Conservation (phyloP, 2,329 filamentous ascomycete species). For the Lizonia empirigonia region DNA sequence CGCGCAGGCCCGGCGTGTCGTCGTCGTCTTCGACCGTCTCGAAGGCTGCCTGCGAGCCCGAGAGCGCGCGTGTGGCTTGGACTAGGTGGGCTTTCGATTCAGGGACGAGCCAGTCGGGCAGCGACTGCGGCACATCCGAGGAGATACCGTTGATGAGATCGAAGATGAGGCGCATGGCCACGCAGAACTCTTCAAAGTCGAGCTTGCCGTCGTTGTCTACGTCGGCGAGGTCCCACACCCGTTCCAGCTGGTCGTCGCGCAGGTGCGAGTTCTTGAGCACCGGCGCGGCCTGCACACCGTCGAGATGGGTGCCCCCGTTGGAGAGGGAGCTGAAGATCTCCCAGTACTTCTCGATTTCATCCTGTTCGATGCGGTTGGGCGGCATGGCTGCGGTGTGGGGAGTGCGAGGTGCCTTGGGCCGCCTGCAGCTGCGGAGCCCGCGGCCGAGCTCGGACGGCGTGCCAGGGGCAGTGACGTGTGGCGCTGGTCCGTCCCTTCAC, state of each 20-base stretch:
- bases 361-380: slow-evolving; percentile 68
- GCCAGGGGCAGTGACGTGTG: slow-evolving; percentile 10
- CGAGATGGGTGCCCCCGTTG: slow-evolving; percentile 68
- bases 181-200: slow-evolving; percentile 99
- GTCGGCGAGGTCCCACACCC: slow-evolving; percentile 95
- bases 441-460: slow-evolving; percentile 1
- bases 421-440: slow-evolving; percentile 5
- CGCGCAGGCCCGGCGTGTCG: slow-evolving; percentile 83
- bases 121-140: slow-evolving; percentile 75
- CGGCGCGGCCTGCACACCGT: slow-evolving; percentile 71
- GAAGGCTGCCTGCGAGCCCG: slow-evolving; percentile 79
- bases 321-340: slow-evolving; percentile 75
- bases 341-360: slow-evolving; percentile 79
- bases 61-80: slow-evolving; percentile 59
- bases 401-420: neutral
- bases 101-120: slow-evolving; percentile 96
- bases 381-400: slow-evolving; percentile 36
- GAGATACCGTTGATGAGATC: slow-evolving; percentile 94
- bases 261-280: slow-evolving; percentile 76
- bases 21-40: slow-evolving; percentile 80
- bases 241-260: slow-evolving; percentile 84
- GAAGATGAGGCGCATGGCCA: slow-evolving; percentile 97
- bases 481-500: too few species aligned
- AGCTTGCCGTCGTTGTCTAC: slow-evolving; percentile 97
- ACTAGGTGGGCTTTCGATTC: slow-evolving; percentile 67